Percentiles rank a stretch among this genome's conserved stretches.
These are phyloP conservation scores for Acephala macrosclerotiorum DNA, from an alignment of 2,329 filamentous ascomycete genomes.

Conservation along the genomic window DNA sequence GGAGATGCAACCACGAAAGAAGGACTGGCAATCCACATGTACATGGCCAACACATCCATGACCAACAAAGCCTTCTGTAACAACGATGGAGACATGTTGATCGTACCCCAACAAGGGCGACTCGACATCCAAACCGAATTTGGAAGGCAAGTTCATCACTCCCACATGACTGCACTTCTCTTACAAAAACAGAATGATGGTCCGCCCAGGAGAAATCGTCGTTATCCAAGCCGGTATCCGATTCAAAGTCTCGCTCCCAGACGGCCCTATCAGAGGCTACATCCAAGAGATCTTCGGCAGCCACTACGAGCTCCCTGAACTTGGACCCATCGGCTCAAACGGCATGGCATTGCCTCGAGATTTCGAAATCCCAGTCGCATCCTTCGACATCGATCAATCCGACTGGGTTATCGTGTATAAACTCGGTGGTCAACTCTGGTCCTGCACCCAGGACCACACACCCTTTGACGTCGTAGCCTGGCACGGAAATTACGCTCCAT, in stretches of 20 bases:
- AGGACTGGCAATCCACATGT: conserved; percentile 57
- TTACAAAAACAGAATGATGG: conserved; percentile 50
- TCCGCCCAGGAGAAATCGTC: conserved; percentile 68
- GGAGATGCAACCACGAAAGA: conserved; percentile 58
- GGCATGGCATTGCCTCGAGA: conserved; percentile 69
- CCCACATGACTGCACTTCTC: no score
- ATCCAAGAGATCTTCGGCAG: conserved; percentile 67
- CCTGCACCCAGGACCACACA: conserved; percentile 67
- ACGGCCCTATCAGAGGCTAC: conserved; percentile 63
- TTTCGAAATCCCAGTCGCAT: conserved; percentile 66
- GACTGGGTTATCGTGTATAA: conserved; percentile 45
- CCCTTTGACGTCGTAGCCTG: conserved; percentile 81
- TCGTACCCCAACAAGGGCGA: conserved; percentile 65
- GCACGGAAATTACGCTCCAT: conserved; percentile 76
- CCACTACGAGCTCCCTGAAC: conserved; percentile 68
- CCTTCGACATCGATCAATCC: conserved; percentile 52
- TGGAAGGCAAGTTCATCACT: conserved; percentile 17
- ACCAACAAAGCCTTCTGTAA: conserved; percentile 54
- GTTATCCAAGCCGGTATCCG: conserved; percentile 69
- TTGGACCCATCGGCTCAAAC: conserved; percentile 70
- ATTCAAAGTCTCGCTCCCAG: conserved; percentile 64
- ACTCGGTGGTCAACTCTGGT: conserved; percentile 10
- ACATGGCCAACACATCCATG: conserved; percentile 56
- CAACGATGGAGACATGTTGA: conserved; percentile 70
- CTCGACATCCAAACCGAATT: conserved; percentile 67